A percentile compares a stretch with the other conserved stretches of the same genome.
These are phyloP conservation scores for Mikania micrantha DNA, from an alignment of 129 eudicot species.

Conservation along the genomic window DNA sequence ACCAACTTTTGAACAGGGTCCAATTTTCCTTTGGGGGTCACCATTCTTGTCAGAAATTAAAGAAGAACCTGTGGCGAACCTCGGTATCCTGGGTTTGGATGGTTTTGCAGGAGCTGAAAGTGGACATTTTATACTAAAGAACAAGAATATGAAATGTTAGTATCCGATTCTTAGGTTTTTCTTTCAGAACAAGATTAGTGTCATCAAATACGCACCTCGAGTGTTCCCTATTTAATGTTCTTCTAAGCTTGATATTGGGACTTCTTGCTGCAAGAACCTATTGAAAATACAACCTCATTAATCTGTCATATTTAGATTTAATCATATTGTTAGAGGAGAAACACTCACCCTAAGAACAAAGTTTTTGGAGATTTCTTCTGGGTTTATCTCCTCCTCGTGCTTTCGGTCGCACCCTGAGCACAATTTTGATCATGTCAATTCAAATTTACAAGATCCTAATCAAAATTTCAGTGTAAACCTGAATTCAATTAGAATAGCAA, in stretches of 20 bases:
- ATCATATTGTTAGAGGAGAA: background rate
- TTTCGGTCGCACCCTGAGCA: constrained; percentile 81
- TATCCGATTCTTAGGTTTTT: background rate
- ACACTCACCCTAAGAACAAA: constrained; percentile 81
- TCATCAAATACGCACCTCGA: constrained; percentile 35
- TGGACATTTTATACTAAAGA: constrained; percentile 59
- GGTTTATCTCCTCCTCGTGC: constrained; percentile 90
- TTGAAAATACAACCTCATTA: background rate
- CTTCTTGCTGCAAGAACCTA: constrained; percentile 99
- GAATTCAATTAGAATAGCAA: background rate
- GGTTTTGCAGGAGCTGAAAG: constrained; percentile 93
- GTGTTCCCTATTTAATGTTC: constrained; percentile 47
- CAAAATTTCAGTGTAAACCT: constrained; percentile 31
- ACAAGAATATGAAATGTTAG: background rate
- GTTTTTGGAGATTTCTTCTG: constrained; percentile 70
- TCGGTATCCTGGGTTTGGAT: constrained; percentile 57
- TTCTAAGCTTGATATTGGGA: constrained; percentile 66
- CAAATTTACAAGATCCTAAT: background rate
- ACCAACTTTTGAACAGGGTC: constrained; percentile 30
- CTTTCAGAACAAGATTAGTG: background rate
- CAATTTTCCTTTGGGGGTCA: constrained; percentile 33
- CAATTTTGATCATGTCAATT: constrained; percentile 16
- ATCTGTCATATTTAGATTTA: background rate
- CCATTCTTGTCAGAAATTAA: constrained; percentile 45
- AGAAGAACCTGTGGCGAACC: constrained; percentile 48